Evolutionary conservation across 257 asterid genomes (phyloP).

Genomic region (Fraxinus pennsylvanica): DNA sequence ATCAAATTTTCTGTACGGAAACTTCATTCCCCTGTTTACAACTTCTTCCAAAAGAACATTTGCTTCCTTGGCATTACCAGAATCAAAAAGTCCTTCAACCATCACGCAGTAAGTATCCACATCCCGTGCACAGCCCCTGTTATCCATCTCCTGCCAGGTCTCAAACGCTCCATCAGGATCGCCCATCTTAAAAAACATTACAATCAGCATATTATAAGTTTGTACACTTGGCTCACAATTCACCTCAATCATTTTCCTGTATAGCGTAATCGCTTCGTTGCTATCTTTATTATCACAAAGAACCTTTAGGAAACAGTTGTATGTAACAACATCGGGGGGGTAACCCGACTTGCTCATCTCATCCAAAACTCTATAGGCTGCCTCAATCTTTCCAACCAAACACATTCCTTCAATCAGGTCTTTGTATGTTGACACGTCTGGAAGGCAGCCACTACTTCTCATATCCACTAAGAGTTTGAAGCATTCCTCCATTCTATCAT

Average conservation of each 20-base stretch:
- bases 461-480: constrained; percentile 58
- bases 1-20: constrained; percentile 76
- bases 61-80: constrained; percentile 56
- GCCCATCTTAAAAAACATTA: constrained; percentile 62
- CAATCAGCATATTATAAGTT: constrained; percentile 75
- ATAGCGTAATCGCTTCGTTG: constrained; percentile 61
- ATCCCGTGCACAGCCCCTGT: constrained; percentile 60
- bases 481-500: constrained; percentile 69
- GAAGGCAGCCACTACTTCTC: constrained; percentile 80
- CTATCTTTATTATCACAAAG: constrained; percentile 68
- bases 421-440: constrained; percentile 88
- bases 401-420: constrained; percentile 83
- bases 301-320: constrained; percentile 86
- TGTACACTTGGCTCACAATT: constrained; percentile 85
- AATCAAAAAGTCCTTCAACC: constrained; percentile 87
- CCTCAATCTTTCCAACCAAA: constrained; percentile 63
- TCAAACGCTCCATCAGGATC: constrained; percentile 75
- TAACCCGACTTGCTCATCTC: constrained; percentile 81
- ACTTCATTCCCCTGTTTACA: constrained; percentile 57
- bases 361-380: constrained; percentile 74
- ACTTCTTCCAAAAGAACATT: constrained; percentile 67
- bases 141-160: constrained; percentile 81
- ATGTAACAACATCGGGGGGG: constrained; percentile 91
- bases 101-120: constrained; percentile 74
- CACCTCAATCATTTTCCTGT: constrained; percentile 58